These are phyloP conservation scores for Aschersonia sp. DNA, from an alignment of 2,329 filamentous ascomycete genomes.

Conservation along the genomic window DNA sequence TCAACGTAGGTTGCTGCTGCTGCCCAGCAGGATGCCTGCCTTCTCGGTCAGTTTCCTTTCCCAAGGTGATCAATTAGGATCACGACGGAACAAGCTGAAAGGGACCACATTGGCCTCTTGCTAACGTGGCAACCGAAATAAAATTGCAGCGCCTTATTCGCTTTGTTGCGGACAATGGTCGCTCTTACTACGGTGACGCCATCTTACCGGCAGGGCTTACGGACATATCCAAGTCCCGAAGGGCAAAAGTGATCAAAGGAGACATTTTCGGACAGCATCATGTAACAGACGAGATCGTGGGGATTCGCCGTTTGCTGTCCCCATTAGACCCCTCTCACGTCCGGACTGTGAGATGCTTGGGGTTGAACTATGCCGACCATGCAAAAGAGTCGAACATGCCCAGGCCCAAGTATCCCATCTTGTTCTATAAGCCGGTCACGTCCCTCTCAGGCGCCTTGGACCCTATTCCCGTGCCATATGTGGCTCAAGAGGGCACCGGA, in stretches of 20 bases:
- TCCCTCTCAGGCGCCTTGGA: conserved; percentile 50
- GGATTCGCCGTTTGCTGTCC: conserved; percentile 42
- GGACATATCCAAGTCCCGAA: conserved; percentile 45
- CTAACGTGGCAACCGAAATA: neutral
- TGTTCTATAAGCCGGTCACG: conserved; percentile 53
- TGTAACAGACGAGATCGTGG: conserved; percentile 47
- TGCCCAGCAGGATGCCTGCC: neutral
- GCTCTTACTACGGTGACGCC: conserved; percentile 60
- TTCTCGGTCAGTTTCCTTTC: neutral
- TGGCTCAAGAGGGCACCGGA: conserved; percentile 51
- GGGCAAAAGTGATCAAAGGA: conserved; percentile 48
- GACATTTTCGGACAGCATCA: conserved; percentile 41
- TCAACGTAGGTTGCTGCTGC: neutral
- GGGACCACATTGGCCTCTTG: too few relatives aligned
- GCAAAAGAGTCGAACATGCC: conserved; percentile 56
- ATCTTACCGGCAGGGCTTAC: conserved; percentile 46
- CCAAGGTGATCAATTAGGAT: neutral
- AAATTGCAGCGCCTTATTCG: conserved; percentile 49
- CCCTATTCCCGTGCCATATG: conserved; percentile 47
- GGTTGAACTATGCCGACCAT: conserved; percentile 59
- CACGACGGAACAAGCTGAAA: too few relatives aligned
- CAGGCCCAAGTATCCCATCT: conserved; percentile 54
- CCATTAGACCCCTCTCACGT: conserved; percentile 50
- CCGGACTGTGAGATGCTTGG: conserved; percentile 53
- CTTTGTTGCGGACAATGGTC: conserved; percentile 58